phyloP scores from a whole-genome alignment of 75 land plant species.

The Pinus albicaulis region DNA sequence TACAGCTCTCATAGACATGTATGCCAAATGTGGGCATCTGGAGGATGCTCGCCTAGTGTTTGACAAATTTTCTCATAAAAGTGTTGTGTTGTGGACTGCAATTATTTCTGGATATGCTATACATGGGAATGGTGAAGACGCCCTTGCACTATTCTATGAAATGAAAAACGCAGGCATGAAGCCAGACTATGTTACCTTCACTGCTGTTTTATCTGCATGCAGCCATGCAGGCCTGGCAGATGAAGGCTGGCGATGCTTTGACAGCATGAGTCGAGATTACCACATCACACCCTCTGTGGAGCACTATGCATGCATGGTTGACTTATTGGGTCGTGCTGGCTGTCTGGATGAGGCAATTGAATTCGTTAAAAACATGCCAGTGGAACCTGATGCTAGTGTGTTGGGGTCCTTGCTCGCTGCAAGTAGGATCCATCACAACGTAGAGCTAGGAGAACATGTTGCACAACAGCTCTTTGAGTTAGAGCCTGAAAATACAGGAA shows the following conservation, averaged over 20 bases:
- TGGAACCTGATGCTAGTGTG: constrained; percentile 14
- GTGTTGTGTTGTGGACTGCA: background rate
- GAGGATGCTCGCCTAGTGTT: background rate
- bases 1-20: constrained; percentile 24
- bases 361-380: constrained; percentile 37
- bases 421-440: constrained; percentile 38
- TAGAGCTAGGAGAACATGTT: constrained; percentile 27
- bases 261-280: constrained; percentile 31
- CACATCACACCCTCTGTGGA: constrained; percentile 29
- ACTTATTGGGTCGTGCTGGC: constrained; percentile 57
- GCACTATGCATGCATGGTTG: constrained; percentile 58
- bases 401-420: constrained; percentile 57
- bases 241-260: constrained; percentile 30
- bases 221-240: constrained; percentile 39
- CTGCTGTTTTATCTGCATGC: constrained; percentile 35
- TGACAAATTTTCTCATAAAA: background rate
- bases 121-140: background rate
- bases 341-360: constrained; percentile 35
- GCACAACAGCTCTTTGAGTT: constrained; percentile 9
- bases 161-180: constrained; percentile 35
- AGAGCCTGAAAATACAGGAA: background rate
- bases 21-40: constrained; percentile 20
- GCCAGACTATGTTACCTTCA: constrained; percentile 44
- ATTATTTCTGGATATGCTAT: background rate
- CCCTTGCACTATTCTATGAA: constrained; percentile 12